Conservation (phyloP, 768 basidiomycete species). For the Mycena alexandri region DNA sequence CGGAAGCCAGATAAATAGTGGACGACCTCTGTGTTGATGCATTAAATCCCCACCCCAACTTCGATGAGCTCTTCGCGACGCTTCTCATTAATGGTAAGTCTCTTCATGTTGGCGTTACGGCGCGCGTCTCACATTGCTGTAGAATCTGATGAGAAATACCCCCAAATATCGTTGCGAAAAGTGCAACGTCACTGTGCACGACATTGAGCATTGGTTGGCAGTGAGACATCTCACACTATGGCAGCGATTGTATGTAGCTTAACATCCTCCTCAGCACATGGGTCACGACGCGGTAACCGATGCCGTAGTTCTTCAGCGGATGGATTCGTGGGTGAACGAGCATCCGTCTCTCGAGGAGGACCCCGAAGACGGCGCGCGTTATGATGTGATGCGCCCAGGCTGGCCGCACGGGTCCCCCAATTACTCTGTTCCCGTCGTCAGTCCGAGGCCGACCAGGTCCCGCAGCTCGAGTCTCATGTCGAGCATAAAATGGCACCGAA, state of each 20-base stretch:
- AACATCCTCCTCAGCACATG: constrained; percentile 17
- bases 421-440: not conserved
- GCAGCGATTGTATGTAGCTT: not conserved
- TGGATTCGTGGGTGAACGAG: constrained; percentile 33
- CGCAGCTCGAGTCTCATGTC: constrained; percentile 14
- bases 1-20: no score
- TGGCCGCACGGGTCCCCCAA: no score
- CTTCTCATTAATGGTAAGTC: no score
- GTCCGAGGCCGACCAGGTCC: not conserved
- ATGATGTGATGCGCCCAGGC: not conserved
- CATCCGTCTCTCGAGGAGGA: constrained; percentile 16
- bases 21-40: no score
- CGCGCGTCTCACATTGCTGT: no score
- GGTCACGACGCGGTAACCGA: constrained; percentile 33
- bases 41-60: no score
- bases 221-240: not conserved
- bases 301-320: constrained; percentile 22
- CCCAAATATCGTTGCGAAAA: constrained; percentile 31
- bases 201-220: constrained; percentile 25
- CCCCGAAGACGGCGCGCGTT: constrained; percentile 20
- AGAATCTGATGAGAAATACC: constrained; percentile 22
- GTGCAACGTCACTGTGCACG: constrained; percentile 24
- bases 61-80: no score
- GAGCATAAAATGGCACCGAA: not conserved
- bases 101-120: no score